Base-by-base conservation (phyloP, 2,329 filamentous ascomycete species). In the Mollisiaceae sp. region DNA sequence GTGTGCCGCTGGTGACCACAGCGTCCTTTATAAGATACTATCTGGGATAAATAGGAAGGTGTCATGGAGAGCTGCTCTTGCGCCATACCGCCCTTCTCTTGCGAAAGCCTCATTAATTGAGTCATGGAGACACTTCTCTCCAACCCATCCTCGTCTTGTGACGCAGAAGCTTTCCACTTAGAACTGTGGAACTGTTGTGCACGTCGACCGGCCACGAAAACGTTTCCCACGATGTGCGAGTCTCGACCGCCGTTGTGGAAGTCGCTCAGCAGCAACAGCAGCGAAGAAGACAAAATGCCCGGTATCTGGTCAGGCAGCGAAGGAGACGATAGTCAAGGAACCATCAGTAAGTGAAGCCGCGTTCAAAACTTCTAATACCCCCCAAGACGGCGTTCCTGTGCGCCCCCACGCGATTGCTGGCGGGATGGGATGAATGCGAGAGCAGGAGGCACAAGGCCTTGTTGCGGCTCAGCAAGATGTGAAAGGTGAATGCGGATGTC, bases 141-240 rank as follows among this genome's bases (percentile, higher is more conserved):
- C 12, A 24, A 59, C 41, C 43, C 39, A 35, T 59, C 38, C 45
- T 24, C 55, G 24, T 11, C 43, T 15, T 35, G 54, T 50, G 65
- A 59, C 36, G 35, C 57, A 24, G 58, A 54, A 22, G 55, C 62
- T 2, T 61, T 62, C 35, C 59, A 62, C 45, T 41, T 68, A 35
- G 60, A 64, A 47, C 62, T 43, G 55, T 71, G 69, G 69, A 71
- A 71, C 47, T 59, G 62, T 60, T 69, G 69, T 57, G 62, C 63
- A 8, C 67, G 64, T 55, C 61, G 56, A 50, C 15, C 35, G 35
- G n/a, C 20, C 9, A 62, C 57, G 3, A 22, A 38, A 47, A 18
- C 18, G 32, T 56, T 35, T 20, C 38, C 8, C 18, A 66, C 15
- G 9, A 69, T 70, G 68, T 68, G 66, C 59, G 59, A 65, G 18